Conservation (phyloP, 371 early-diverging fungal species). For the Apophysomyces trapeziformis region DNA sequence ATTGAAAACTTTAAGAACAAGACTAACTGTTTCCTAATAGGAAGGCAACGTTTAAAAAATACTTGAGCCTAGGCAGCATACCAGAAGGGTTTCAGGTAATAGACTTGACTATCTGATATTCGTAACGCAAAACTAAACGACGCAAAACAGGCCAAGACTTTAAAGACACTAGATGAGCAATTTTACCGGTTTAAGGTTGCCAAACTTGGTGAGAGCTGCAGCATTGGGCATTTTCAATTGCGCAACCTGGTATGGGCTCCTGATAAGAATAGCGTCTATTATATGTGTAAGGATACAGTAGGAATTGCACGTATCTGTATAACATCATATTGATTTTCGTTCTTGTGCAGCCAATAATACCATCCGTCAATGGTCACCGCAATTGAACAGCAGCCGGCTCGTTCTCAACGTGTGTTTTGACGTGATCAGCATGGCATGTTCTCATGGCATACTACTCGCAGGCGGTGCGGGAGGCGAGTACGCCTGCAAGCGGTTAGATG, state of each 20-base stretch:
- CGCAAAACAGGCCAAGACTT: background rate
- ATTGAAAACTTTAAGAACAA: background rate
- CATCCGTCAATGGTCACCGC: slow-evolving; percentile 72
- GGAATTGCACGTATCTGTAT: background rate
- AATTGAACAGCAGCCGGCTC: slow-evolving; percentile 39
- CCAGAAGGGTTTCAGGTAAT: background rate
- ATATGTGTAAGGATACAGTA: slow-evolving; percentile 50
- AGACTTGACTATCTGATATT: background rate
- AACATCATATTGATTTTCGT: background rate
- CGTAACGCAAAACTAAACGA: background rate
- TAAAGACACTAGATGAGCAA: slow-evolving; percentile 21
- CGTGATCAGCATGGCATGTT: slow-evolving; percentile 71
- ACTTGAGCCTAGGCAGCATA: background rate
- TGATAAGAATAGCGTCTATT: slow-evolving; percentile 73
- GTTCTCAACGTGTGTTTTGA: slow-evolving; percentile 38
- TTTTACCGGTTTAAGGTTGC: slow-evolving; percentile 48
- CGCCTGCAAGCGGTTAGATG: slow-evolving; percentile 30
- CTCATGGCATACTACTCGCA: slow-evolving; percentile 44
- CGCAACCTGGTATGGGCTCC: slow-evolving; percentile 78
- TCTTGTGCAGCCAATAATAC: slow-evolving; percentile 47
- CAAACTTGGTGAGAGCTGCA: slow-evolving; percentile 41
- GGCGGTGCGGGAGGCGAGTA: slow-evolving; percentile 56
- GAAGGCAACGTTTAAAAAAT: background rate
- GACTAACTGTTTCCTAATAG: background rate
- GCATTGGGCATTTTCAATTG: slow-evolving; percentile 73